Conservation (phyloP, 352 stramenopile genomes). For the Globisporangium paroecandrum region DNA sequence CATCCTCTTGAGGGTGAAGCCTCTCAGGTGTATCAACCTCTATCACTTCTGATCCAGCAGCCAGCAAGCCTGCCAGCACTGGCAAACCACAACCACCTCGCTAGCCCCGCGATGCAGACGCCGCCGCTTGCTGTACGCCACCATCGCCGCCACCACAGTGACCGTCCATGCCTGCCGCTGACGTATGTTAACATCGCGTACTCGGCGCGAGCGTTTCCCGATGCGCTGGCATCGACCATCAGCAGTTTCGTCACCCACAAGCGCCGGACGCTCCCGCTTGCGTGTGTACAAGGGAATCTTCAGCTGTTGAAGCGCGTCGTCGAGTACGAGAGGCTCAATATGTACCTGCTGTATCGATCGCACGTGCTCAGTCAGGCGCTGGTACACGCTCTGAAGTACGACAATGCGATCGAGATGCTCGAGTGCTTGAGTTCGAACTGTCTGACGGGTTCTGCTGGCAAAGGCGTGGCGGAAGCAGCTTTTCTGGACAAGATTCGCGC, state of each 20-base stretch:
- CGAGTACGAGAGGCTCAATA: not conserved
- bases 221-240: not conserved
- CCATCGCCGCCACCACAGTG: too few relatives aligned
- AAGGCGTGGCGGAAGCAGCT: not conserved
- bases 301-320: not conserved
- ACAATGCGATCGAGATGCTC: not conserved
- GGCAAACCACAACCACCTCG: too few relatives aligned
- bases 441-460: not conserved
- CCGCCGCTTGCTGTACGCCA: too few relatives aligned
- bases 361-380: not conserved
- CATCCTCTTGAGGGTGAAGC: too few relatives aligned
- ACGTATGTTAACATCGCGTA: too few relatives aligned
- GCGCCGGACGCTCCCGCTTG: not conserved
- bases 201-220: not conserved
- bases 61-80: too few relatives aligned
- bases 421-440: not conserved
- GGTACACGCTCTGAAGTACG: not conserved
- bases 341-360: not conserved
- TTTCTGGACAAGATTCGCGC: not conserved
- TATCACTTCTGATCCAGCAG: too few relatives aligned
- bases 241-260: not conserved
- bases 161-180: not conserved
- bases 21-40: too few relatives aligned
- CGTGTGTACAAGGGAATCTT: not conserved
- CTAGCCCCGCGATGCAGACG: too few relatives aligned